Conservation (phyloP, 805 yeast genomes). For the Kregervanrija fluxuum region DNA sequence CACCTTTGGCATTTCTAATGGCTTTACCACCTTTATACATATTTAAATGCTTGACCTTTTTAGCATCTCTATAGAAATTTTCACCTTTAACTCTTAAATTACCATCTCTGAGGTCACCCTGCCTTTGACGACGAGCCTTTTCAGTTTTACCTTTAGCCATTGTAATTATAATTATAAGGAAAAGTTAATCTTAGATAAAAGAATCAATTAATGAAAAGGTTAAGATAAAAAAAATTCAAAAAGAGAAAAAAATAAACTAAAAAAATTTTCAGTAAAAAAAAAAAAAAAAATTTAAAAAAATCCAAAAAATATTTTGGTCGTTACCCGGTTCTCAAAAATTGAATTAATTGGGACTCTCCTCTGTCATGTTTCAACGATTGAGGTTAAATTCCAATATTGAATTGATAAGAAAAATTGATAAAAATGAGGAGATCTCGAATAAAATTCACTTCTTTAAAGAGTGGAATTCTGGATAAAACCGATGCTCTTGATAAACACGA, state of each 20-base stretch:
- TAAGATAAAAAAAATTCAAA: background rate
- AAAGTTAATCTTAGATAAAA: background rate
- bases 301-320: background rate
- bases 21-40: slow-evolving; percentile 95
- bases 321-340: no score
- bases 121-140: slow-evolving; percentile 76
- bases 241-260: background rate
- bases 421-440: no score
- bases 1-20: slow-evolving; percentile 80
- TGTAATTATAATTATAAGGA: slow-evolving; percentile 1
- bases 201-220: background rate
- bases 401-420: no score
- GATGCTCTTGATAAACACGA: no score
- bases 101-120: slow-evolving; percentile 78
- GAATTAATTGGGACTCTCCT: no score
- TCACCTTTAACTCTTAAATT: slow-evolving; percentile 94
- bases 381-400: no score
- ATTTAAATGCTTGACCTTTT: slow-evolving; percentile 78
- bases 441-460: no score
- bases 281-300: background rate
- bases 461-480: no score
- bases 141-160: slow-evolving; percentile 97
- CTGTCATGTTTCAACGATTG: no score
- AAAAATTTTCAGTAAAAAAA: background rate
- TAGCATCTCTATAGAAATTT: slow-evolving; percentile 91